Base-by-base conservation (phyloP, 2,329 filamentous ascomycete species). In the Aureobasidium pullulans region DNA sequence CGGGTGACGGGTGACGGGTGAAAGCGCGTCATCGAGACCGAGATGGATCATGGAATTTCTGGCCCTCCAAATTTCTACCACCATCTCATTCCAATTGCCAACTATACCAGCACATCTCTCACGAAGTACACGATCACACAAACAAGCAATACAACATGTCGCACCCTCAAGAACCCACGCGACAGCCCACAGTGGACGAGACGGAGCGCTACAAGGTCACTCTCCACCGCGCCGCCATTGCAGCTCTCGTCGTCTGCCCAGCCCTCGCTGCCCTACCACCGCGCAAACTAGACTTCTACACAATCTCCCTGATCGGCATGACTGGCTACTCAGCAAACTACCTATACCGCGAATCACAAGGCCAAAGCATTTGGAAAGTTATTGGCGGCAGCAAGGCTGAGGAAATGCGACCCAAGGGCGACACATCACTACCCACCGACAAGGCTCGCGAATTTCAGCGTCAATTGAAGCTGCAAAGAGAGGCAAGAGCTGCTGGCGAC, bases 211-310 rank as follows among this genome's bases (percentile, higher is more conserved):
- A 53, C 44, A 57, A 31, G 34, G 49, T 40, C 36, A 61, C 52
- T 3, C 36, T 71, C 10, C 78, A 78, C 68, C 77, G 76, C 64
- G 66, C 76, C 63, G 77, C 81, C 15, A 70, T 83, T 34, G 73
- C 70, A 58, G 73, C 77, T 49, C 69, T 82, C 31, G 66, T 86
- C 19, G 67, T 77, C 49, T 82, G 80, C 61, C 84, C 84, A 0
- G 63, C 79, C 8, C 74, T 86, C 53, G 77, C 79, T 49, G 66
- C 78, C 15, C 71, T 86, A 9, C 84, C 84, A 9, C 84, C 84
- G 0, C 81, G 84, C 47, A 85, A 85, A 70, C 70, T 86, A 52
- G 83, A 86, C 67, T 66, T 81, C 57, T 85, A 83, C 71, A 85
- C 83, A 16, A 75, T 83, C 64, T 75, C 74, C 0, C 76, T 86